Percentiles rank a stretch among this genome's conserved stretches.
phyloP scores from a whole-genome alignment of 305 asterid species.

The Fraxinus greggii region DNA sequence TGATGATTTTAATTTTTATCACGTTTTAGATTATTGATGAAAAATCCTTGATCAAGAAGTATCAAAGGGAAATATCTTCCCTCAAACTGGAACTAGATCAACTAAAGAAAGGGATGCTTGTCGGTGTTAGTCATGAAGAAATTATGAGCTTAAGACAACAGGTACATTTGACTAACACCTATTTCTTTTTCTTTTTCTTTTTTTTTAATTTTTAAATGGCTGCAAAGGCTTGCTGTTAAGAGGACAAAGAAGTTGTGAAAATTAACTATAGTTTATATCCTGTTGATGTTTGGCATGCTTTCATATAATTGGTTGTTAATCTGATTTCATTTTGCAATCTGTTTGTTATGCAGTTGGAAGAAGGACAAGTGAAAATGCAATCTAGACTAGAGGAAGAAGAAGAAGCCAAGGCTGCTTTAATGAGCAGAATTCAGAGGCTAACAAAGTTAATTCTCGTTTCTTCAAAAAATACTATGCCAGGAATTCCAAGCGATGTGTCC shows the following conservation, averaged over 20 bases:
- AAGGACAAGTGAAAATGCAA: slow-evolving; percentile 98
- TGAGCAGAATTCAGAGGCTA: slow-evolving; percentile 97
- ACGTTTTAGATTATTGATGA: slow-evolving; percentile 87
- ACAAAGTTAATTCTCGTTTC: slow-evolving; percentile 95
- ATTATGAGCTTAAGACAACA: slow-evolving; percentile 74
- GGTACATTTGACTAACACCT: slow-evolving; percentile 43
- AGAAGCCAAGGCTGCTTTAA: slow-evolving; percentile 90
- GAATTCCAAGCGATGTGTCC: slow-evolving; percentile 49
- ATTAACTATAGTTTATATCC: background rate
- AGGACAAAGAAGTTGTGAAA: background rate
- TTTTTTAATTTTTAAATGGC: background rate
- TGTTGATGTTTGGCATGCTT: slow-evolving; percentile 10
- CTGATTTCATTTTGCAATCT: slow-evolving; percentile 14
- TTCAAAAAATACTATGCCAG: slow-evolving; percentile 79
- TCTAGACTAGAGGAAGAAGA: slow-evolving; percentile 98
- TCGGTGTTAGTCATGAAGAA: slow-evolving; percentile 79
- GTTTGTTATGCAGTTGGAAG: slow-evolving; percentile 67
- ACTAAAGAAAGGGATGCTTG: slow-evolving; percentile 72
- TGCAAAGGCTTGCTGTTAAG: slow-evolving; percentile 14
- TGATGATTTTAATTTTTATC: background rate
- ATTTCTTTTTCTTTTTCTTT: background rate
- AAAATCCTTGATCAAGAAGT: slow-evolving; percentile 94
- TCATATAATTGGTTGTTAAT: background rate
- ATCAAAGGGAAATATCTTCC: slow-evolving; percentile 88
- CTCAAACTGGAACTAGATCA: slow-evolving; percentile 92